A percentile compares a stretch with the other conserved stretches of the same genome.
Evolutionary conservation across 2,329 filamentous ascomycete species (phyloP).

Genomic region (Albophoma yamanashiensis): DNA sequence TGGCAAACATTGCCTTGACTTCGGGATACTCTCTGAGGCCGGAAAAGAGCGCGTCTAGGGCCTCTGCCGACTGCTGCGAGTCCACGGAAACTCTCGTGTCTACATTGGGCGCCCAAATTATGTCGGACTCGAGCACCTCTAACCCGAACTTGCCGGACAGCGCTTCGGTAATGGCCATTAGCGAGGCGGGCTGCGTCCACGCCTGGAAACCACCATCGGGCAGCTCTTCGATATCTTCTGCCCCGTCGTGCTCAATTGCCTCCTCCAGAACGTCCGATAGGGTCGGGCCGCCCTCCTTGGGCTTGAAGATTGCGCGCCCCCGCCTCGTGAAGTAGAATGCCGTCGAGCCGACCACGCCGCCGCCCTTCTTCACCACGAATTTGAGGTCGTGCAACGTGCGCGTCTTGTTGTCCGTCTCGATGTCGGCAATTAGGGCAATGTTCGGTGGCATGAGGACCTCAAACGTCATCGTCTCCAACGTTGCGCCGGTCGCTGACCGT

Average conservation of each 20-base stretch:
- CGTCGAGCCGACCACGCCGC: slow-evolving; percentile 61
- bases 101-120: slow-evolving; percentile 75
- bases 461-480: slow-evolving; percentile 66
- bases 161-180: slow-evolving; percentile 24
- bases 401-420: slow-evolving; percentile 72
- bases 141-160: slow-evolving; percentile 54
- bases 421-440: slow-evolving; percentile 72
- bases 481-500: slow-evolving; percentile 59
- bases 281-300: slow-evolving; percentile 32
- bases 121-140: slow-evolving; percentile 63
- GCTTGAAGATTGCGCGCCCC: slow-evolving; percentile 62
- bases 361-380: slow-evolving; percentile 56
- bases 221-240: slow-evolving; percentile 59
- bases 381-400: slow-evolving; percentile 66
- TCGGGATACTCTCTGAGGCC: slow-evolving; percentile 56
- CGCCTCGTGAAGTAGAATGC: slow-evolving; percentile 78
- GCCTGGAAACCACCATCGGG: slow-evolving; percentile 61
- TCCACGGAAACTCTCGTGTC: slow-evolving; percentile 62
- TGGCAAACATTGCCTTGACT: slow-evolving; percentile 72
- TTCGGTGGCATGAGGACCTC: slow-evolving; percentile 73
- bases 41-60: slow-evolving; percentile 49
- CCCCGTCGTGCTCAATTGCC: slow-evolving; percentile 70
- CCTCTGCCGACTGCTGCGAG: slow-evolving; percentile 40
- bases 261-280: slow-evolving; percentile 70
- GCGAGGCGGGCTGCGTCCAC: slow-evolving; percentile 24